Conservation (phyloP, 2,329 filamentous ascomycete genomes). For the Colletotrichum phormii region DNA sequence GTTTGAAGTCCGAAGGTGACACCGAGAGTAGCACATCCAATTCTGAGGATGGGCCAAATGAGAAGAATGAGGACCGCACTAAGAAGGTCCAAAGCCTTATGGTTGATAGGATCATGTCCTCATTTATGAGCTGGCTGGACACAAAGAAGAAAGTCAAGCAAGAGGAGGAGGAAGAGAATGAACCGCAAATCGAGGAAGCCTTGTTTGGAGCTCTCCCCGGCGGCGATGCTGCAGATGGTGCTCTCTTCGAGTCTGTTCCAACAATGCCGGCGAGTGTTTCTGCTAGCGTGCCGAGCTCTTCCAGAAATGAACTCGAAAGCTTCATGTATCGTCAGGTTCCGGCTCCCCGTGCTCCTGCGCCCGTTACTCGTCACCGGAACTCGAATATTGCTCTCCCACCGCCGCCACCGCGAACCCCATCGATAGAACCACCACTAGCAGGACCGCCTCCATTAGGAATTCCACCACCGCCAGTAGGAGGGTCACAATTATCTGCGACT, state of each 20-base stretch:
- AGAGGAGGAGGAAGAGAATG: neutral
- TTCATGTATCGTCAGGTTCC: neutral
- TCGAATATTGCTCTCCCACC: neutral
- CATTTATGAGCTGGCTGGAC: constrained; percentile 31
- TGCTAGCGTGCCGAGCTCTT: neutral
- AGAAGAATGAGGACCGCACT: neutral
- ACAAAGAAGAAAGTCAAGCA: constrained; percentile 2
- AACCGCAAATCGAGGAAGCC: neutral
- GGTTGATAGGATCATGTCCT: constrained; percentile 24
- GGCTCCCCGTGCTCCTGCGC: too few species aligned
- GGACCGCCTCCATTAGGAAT: neutral
- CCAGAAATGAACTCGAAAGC: neutral
- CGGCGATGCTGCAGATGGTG: neutral
- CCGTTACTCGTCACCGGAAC: neutral
- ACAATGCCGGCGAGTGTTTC: neutral
- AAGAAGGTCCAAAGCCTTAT: constrained; percentile 10
- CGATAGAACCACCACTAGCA: too few species aligned
- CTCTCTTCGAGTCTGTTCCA: accelerated
- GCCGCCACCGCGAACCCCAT: neutral
- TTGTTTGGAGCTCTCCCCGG: neutral
- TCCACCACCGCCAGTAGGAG: too few species aligned
- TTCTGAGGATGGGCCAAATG: neutral
- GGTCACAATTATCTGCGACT: neutral
- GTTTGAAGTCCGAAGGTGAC: neutral
- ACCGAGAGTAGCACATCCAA: neutral